Evolutionary conservation across 345 rosid genomes (phyloP), one percentile per base, ranked within the genome.

Genomic region (Pistacia atlantica): DNA sequence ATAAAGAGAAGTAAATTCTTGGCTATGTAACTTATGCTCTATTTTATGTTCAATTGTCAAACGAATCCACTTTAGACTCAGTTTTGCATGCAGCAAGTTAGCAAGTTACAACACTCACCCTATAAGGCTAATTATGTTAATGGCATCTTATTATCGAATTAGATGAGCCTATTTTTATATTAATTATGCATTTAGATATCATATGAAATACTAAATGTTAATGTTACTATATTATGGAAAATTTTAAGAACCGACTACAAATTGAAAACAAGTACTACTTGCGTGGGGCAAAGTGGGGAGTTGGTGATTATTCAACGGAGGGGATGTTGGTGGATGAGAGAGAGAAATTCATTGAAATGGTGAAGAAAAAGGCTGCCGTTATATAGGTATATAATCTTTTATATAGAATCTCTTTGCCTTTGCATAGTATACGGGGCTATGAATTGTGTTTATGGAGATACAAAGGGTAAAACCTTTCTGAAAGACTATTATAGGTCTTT

Each of bases 201-300:
- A 56, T 14, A 28, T 45, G 20, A 57, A 11, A 48, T 4, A 6
- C 22, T 58, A 46, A 25, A 28, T 63, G 9, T 46, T 73, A 65
- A 65, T 33, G 63, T 57, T 54, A 1, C 62, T 54, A 28, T 13
- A 35, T 64, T 4, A 37, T 54, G 31, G 49, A 45, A 79, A 67
- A 72, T 14, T 74, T 16, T 86, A 91, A 97, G 89, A 91, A 95
- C 84, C 78, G 77, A 73, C 88, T 80, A 84, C 83, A 75, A 65
- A 86, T 82, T 68, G 89, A 81, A 75, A 97, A 93, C 86, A 95
- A 93, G 72, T 95, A 95, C 76, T 95, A 97, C 83, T 49, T 93
- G 17, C 88, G 98, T 0, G 98, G 97, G 25, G 97, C 98, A 3
- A 97, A 93, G 76, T 93, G 97, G 98, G 98, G 98, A 6, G 89